These are phyloP conservation scores for Scenedesmus sp. DNA, from an alignment of 163 green algal species.

Conservation along the genomic window DNA sequence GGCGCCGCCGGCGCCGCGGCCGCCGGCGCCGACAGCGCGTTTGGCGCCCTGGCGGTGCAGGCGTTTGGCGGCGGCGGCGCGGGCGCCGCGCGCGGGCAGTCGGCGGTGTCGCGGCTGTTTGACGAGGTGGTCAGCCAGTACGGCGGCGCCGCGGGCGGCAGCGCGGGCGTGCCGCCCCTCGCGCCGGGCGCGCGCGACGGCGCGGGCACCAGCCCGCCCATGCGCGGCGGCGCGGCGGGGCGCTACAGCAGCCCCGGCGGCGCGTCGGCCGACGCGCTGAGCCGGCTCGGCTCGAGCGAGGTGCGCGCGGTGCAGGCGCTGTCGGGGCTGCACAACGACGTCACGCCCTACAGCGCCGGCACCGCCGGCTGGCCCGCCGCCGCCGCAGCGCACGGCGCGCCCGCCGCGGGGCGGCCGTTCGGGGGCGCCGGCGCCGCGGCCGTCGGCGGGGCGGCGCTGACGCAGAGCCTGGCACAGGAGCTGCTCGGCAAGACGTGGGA, in stretches of 20 bases:
- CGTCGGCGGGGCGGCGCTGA: neutral
- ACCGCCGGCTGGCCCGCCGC: neutral
- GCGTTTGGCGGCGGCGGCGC: neutral
- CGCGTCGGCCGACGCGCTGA: constrained; percentile 4
- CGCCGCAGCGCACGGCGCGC: neutral
- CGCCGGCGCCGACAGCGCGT: neutral
- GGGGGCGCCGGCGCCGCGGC: no score
- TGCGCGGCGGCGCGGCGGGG: neutral
- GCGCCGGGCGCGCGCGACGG: no score
- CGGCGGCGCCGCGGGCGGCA: neutral
- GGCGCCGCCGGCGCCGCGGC: neutral
- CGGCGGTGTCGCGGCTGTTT: constrained; percentile 20
- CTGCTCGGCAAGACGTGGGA: constrained; percentile 5
- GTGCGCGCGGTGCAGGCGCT: constrained; percentile 41
- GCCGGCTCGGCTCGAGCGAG: constrained; percentile 22
- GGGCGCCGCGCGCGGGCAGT: constrained; percentile 14
- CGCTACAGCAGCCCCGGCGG: constrained; percentile 30
- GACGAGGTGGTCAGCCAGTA: constrained; percentile 31
- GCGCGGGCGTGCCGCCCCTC: no score
- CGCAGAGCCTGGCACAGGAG: constrained; percentile 8
- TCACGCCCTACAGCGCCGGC: constrained; percentile 1
- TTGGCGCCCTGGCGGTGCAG: constrained; percentile 5
- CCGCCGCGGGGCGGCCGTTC: no score
- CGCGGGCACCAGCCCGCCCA: no score
- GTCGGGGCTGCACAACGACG: constrained; percentile 29